Evolutionary conservation across 805 yeast genomes (phyloP).

Genomic region (Metschnikowia orientalis): DNA sequence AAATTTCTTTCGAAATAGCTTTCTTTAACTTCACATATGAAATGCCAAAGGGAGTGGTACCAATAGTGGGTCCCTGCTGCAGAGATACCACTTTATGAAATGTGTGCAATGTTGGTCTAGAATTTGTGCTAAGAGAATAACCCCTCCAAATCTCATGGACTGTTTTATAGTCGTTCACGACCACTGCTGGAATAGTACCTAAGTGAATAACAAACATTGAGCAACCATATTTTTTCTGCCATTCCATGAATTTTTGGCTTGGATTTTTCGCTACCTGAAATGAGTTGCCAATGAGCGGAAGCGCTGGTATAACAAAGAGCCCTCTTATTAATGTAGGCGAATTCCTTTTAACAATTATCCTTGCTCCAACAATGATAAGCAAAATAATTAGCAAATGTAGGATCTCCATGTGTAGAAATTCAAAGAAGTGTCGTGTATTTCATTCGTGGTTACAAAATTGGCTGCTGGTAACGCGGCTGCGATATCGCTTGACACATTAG

Average conservation of each 20-base stretch:
- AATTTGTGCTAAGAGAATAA: slow-evolving; percentile 48
- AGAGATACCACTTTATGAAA: slow-evolving; percentile 60
- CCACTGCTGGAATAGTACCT: slow-evolving; percentile 54
- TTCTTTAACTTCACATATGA: slow-evolving; percentile 47
- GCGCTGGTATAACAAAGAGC: slow-evolving; percentile 41
- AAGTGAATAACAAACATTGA: slow-evolving; percentile 58
- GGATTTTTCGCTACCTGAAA: slow-evolving; percentile 46
- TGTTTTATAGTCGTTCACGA: slow-evolving; percentile 62
- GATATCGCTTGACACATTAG: too few relatives aligned
- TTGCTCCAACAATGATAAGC: slow-evolving; percentile 1
- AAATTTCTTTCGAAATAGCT: slow-evolving; percentile 42
- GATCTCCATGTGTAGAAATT: not conserved
- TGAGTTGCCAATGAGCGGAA: slow-evolving; percentile 51
- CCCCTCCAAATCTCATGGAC: slow-evolving; percentile 50
- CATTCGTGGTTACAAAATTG: too few relatives aligned
- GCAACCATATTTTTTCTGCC: slow-evolving; percentile 40
- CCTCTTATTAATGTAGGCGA: slow-evolving; percentile 15
- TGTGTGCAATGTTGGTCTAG: slow-evolving; percentile 63
- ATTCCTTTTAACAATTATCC: not conserved
- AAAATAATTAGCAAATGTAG: slow-evolving; percentile 7
- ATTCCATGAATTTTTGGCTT: slow-evolving; percentile 41
- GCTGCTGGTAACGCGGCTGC: too few relatives aligned
- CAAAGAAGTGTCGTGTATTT: not conserved
- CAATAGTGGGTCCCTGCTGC: slow-evolving; percentile 57
- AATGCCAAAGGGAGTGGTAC: slow-evolving; percentile 57